Evolutionary conservation across 2,329 filamentous ascomycete genomes (phyloP).

Genomic region (Curvularia verruculosa): DNA sequence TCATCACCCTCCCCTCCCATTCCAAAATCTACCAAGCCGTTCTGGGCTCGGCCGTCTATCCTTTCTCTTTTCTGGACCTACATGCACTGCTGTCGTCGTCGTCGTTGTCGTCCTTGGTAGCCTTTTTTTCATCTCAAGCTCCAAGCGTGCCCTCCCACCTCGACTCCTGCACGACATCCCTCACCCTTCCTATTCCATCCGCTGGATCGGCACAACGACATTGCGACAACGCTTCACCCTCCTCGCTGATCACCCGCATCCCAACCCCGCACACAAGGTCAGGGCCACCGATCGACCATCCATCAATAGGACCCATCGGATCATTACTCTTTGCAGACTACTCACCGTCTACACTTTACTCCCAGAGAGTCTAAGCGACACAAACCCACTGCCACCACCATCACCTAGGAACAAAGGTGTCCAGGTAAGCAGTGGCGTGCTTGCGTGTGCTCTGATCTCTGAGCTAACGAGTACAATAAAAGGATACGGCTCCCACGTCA

Average conservation of each 20-base stretch:
- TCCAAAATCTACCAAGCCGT: constrained; percentile 3
- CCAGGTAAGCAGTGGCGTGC: constrained; percentile 16
- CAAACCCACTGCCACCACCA: not conserved
- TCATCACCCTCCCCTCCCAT: not conserved
- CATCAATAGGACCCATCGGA: constrained; percentile 32
- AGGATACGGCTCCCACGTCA: constrained; percentile 27
- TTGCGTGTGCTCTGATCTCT: not conserved
- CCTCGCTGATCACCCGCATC: constrained; percentile 41
- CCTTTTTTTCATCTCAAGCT: not conserved
- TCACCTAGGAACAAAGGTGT: constrained; percentile 12
- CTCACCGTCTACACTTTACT: not conserved
- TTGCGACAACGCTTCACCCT: constrained; percentile 27
- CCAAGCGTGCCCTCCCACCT: no score
- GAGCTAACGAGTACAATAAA: constrained; percentile 36
- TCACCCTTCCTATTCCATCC: constrained; percentile 24
- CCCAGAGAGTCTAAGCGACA: not conserved
- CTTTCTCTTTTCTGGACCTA: constrained; percentile 19
- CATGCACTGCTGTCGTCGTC: not conserved
- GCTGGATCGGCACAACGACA: constrained; percentile 32
- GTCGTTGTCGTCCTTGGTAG: no score
- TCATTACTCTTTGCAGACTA: constrained; percentile 26
- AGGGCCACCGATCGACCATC: constrained; percentile 37
- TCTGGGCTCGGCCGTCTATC: constrained; percentile 33
- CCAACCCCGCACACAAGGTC: constrained; percentile 42
- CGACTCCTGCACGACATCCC: constrained; percentile 14